Evolutionary conservation across 2,329 filamentous ascomycete species (phyloP).

Genomic region (Nigrospora osmanthi): DNA sequence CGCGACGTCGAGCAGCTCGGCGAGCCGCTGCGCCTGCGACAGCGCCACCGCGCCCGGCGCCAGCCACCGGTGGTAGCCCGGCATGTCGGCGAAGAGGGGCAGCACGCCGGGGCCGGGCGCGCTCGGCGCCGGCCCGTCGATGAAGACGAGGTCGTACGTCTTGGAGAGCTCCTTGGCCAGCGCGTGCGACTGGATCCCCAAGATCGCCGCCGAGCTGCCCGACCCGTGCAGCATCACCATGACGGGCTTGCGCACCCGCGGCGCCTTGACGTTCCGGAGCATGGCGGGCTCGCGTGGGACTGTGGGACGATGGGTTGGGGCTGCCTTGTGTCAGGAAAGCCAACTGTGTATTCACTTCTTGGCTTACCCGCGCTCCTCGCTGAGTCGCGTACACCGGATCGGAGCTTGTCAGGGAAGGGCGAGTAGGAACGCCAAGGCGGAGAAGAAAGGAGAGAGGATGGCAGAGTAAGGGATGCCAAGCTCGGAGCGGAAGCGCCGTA

Average conservation of each 20-base stretch:
- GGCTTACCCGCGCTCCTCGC: too few species aligned
- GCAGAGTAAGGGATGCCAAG: too few species aligned
- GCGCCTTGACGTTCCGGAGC: background rate
- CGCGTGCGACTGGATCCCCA: slow-evolving; percentile 9
- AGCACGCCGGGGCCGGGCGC: slow-evolving; percentile 9
- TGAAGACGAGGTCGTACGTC: background rate
- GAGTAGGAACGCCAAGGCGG: too few species aligned
- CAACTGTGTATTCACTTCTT: too few species aligned
- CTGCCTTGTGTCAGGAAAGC: too few species aligned
- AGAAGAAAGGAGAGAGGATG: too few species aligned
- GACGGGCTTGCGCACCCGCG: background rate
- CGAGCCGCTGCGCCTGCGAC: too few species aligned
- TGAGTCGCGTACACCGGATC: too few species aligned
- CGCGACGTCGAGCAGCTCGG: slow-evolving; percentile 6
- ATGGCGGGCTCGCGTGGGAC: background rate
- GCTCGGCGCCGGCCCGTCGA: slow-evolving; percentile 7
- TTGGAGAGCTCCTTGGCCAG: slow-evolving; percentile 6
- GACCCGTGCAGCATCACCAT: slow-evolving; percentile 11
- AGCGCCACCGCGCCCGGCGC: too few species aligned
- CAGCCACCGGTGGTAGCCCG: slow-evolving; percentile 10
- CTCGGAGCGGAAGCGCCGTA: too few species aligned
- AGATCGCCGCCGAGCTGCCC: slow-evolving; percentile 9
- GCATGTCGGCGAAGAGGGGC: slow-evolving; percentile 12
- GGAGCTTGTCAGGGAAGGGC: too few species aligned
- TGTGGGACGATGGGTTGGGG: too few species aligned